Percentiles rank a stretch among this genome's conserved stretches.
These are phyloP conservation scores for Verbascum thapsus DNA, from an alignment of 257 asterid species.

Conservation along the genomic window DNA sequence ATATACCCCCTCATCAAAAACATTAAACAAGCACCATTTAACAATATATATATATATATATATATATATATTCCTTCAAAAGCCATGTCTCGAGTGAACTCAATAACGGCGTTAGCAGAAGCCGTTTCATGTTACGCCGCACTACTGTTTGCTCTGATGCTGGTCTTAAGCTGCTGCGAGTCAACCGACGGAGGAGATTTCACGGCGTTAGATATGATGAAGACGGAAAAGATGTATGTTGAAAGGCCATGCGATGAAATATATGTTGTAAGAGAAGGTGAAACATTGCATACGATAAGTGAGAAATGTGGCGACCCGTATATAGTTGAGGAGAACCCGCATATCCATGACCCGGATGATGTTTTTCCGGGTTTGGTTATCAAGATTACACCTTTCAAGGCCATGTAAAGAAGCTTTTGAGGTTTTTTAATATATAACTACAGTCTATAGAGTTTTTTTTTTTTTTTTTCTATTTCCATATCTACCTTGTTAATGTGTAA, in stretches of 20 bases:
- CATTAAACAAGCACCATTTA: not conserved
- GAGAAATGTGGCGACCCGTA: constrained; percentile 83
- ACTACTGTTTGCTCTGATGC: constrained; percentile 49
- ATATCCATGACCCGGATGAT: constrained; percentile 86
- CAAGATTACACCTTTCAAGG: constrained; percentile 64
- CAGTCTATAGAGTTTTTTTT: not conserved
- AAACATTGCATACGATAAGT: constrained; percentile 72
- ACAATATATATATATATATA: too few species aligned
- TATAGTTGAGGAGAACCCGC: constrained; percentile 88
- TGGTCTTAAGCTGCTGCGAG: constrained; percentile 65
- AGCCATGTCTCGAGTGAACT: constrained; percentile 40
- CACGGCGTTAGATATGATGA: not conserved
- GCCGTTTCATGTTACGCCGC: constrained; percentile 63
- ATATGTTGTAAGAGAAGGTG: constrained; percentile 78
- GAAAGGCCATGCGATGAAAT: constrained; percentile 66
- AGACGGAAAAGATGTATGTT: not conserved
- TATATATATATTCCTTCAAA: constrained; percentile 28
- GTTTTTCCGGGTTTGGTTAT: constrained; percentile 82
- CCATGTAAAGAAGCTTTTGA: constrained; percentile 23
- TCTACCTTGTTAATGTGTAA: not conserved
- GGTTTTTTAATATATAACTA: too few species aligned
- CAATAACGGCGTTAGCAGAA: constrained; percentile 44
- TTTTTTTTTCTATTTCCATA: not conserved
- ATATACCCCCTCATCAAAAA: constrained; percentile 19
- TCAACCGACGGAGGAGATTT: constrained; percentile 40